These are phyloP conservation scores for Porphyrellus sp. DNA, from an alignment of 1,284 basidiomycete species.

Conservation along the genomic window DNA sequence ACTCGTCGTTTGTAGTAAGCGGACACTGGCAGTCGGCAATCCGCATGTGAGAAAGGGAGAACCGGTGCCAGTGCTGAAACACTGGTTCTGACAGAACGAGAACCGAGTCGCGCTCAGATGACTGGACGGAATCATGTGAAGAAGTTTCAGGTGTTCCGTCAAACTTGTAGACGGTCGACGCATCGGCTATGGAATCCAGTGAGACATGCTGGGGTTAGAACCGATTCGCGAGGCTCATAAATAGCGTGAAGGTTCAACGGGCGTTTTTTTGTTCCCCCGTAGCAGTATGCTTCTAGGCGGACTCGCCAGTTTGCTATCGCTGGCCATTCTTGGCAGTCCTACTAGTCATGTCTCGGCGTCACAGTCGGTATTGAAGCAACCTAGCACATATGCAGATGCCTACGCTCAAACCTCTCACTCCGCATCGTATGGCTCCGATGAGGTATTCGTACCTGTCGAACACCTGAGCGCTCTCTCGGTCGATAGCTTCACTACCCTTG, in stretches of 20 bases:
- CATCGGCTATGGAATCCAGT: too few relatives aligned
- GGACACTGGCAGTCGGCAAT: neutral
- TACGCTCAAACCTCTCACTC: conserved; percentile 5
- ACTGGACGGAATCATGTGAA: too few relatives aligned
- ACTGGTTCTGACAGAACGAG: too few relatives aligned
- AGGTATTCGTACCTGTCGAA: conserved; percentile 28
- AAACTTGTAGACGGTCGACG: too few relatives aligned
- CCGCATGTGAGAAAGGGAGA: too few relatives aligned
- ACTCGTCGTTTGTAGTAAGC: neutral
- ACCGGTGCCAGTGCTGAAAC: too few relatives aligned
- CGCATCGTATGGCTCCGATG: conserved; percentile 24
- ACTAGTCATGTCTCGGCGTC: conserved; percentile 11
- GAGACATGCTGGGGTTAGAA: too few relatives aligned
- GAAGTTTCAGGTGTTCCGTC: too few relatives aligned
- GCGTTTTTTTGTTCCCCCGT: neutral
- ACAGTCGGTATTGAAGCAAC: conserved; percentile 17
- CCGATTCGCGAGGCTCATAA: conserved; percentile 3
- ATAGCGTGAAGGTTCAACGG: neutral
- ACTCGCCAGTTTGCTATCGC: conserved; percentile 17
- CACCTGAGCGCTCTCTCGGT: conserved; percentile 41
- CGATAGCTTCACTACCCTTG: conserved; percentile 45
- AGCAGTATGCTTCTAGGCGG: conserved; percentile 13
- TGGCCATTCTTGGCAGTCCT: conserved; percentile 19
- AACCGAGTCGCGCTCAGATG: too few relatives aligned
- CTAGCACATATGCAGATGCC: neutral